Evolutionary conservation across 1,284 basidiomycete species (phyloP).

Genomic region (Cystobasidiaceae sp.): DNA sequence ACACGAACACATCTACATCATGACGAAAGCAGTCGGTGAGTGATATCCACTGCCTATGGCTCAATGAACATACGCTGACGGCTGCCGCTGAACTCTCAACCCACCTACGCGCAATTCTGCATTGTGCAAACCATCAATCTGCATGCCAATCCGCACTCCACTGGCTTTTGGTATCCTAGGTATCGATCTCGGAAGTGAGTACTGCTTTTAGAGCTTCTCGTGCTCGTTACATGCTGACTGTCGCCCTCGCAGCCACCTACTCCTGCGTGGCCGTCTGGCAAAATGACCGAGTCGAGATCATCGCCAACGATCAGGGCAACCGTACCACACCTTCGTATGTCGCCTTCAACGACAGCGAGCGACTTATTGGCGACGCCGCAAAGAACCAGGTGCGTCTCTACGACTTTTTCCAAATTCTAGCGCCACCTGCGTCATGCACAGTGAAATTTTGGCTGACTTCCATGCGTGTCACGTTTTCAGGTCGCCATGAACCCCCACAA

Average conservation of each 20-base stretch:
- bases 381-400: slow-evolving; percentile 94
- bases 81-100: no score
- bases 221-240: not conserved
- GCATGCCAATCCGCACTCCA: no score
- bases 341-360: slow-evolving; percentile 78
- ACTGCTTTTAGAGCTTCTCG: not conserved
- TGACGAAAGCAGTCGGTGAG: slow-evolving; percentile 27
- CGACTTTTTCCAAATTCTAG: slow-evolving; percentile 66
- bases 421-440: slow-evolving; percentile 54
- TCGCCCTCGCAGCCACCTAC: slow-evolving; percentile 51
- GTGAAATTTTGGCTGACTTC: not conserved
- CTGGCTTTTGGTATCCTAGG: no score
- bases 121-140: no score
- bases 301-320: slow-evolving; percentile 85
- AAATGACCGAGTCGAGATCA: slow-evolving; percentile 98
- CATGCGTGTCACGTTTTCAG: no score
- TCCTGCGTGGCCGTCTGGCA: slow-evolving; percentile 93
- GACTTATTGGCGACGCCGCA: slow-evolving; percentile 90
- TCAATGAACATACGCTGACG: no score
- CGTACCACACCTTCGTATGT: slow-evolving; percentile 93
- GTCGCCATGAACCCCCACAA: slow-evolving; percentile 51
- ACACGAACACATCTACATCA: not conserved
- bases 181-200: slow-evolving; percentile 16
- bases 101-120: no score
- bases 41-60: no score